Percentiles rank a stretch among this genome's conserved stretches.
phyloP scores from a whole-genome alignment of 2,329 filamentous ascomycete genomes.

The Aspergillus persii region DNA sequence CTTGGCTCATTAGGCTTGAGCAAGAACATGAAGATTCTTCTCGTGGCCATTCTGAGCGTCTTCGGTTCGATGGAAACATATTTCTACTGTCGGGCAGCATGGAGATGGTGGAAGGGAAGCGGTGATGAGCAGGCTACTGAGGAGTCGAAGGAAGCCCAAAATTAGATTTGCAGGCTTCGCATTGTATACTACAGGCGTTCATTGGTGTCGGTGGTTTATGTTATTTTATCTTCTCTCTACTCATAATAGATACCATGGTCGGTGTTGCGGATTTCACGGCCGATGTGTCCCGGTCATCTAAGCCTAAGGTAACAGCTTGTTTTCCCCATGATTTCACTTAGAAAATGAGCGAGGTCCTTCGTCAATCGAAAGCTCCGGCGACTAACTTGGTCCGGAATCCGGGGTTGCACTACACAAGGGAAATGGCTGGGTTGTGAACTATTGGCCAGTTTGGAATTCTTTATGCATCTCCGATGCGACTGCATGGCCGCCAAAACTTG shows the following conservation, averaged over 20 bases:
- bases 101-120: constrained; percentile 21
- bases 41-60: constrained; percentile 26
- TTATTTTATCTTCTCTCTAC: no score
- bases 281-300: neutral
- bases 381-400: neutral
- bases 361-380: neutral
- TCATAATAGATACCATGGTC: no score
- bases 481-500: neutral
- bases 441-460: neutral
- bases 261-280: neutral
- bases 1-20: constrained; percentile 30
- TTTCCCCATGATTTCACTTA: neutral
- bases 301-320: neutral
- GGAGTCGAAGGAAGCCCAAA: neutral
- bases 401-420: neutral
- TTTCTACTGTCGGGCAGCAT: constrained; percentile 31
- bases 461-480: neutral
- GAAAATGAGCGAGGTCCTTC: neutral
- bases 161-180: no score
- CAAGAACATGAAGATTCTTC: constrained; percentile 26
- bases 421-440: neutral
- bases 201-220: no score
- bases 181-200: no score
- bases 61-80: constrained; percentile 35
- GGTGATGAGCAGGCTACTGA: neutral